Evolutionary conservation across 1,284 basidiomycete species (phyloP), one percentile per base, ranked within the genome.

Genomic region (Phellopilus nigrolimitatus): DNA sequence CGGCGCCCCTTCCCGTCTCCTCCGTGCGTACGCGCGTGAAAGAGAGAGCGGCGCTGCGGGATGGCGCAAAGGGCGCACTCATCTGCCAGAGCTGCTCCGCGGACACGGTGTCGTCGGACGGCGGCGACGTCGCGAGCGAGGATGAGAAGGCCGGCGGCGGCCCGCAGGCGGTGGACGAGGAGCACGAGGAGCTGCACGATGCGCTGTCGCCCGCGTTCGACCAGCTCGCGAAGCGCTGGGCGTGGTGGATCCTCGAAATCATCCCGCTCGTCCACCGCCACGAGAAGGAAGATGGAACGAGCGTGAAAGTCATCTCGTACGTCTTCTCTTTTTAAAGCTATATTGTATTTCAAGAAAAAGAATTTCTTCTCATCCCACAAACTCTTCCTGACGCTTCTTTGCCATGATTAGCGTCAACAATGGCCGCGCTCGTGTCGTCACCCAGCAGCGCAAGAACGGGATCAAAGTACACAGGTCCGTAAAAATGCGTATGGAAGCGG

Each of bases 171-270:
- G 25, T 34, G 12, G 22, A 34, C 19, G 44, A 46, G 30, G 44
- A 46, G 31, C 44, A 46, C 21, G 49, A 55, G 15, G 52, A 61
- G n/a, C 51, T 59, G 41, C 56, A 57, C 33, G 63, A 63, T 49
- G 59, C 58, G 15, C 25, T 59, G 36, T 56, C 55, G 25, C 54
- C 51, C 5, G 54, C 61, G 13, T 58, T 62, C 44, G 63, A 63
- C 44, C 56, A 62, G 45, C 49, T 64, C 27, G 48, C 50, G 33
- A n/a, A 50, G 13, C 24, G 39, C 37, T 56, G 56, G 34, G 22
- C n/a, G 6, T 61, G 61, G 60, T 59, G 58, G 60, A 38, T 60
- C 19, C 50, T 63, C 9, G 61, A 61, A 49, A 25, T 57, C 19
- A 27, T 56, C 8, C 57, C 62, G 7, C 33, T 50, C 12, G 15